Base-by-base conservation (phyloP, 192 early-diverging fungal genomes). In the Backusella tarrabulga region DNA sequence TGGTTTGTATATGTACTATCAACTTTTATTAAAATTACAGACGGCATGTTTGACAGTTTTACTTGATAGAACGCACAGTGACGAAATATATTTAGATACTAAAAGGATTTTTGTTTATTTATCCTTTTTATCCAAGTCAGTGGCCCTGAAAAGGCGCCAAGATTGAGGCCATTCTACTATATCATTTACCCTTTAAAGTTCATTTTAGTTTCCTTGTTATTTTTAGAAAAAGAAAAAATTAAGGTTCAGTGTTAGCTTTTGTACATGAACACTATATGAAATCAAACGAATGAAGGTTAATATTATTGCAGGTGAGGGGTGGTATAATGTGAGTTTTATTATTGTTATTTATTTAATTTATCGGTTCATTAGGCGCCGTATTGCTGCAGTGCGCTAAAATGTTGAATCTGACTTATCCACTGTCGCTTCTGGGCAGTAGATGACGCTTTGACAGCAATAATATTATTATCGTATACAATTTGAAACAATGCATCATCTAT, bases 401-500 rank as follows among this genome's bases (percentile, higher is more conserved):
- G 80, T 46, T 77, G 76, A 40, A 83, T 76, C 67, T 80, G 82
- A 26, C 38, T 89, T 26, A 93, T 80, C 92, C 92, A 93, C 71
- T 87, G 86, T 54, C 83, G 69, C 74, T 93, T 93, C 68, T 86
- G 86, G 23, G 86, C 82, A 0, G 76, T 75, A 7, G 83, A 84
- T 4, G 88, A 73, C 3, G 89, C 83, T 35, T 87, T 85, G 23
- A 93, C 67, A 6, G 87, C 87, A 17, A 93, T 82, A 0, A 89
- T 81, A 36, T 86, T 79, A 60, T 85, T 79, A 19, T 81, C 81
- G 35, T 88, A 85, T 21, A 88, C 83, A 36, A 93, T 82, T 78
- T 93, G 92, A 83, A 93, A 91, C 7, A 82, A 85, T 6, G 81
- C 80, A 44, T 91, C 88, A 78, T 90, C 88, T 72, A 72, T 74